Evolutionary conservation across 2,329 filamentous ascomycete species (phyloP).

Genomic region (Phialocephala subalpina): DNA sequence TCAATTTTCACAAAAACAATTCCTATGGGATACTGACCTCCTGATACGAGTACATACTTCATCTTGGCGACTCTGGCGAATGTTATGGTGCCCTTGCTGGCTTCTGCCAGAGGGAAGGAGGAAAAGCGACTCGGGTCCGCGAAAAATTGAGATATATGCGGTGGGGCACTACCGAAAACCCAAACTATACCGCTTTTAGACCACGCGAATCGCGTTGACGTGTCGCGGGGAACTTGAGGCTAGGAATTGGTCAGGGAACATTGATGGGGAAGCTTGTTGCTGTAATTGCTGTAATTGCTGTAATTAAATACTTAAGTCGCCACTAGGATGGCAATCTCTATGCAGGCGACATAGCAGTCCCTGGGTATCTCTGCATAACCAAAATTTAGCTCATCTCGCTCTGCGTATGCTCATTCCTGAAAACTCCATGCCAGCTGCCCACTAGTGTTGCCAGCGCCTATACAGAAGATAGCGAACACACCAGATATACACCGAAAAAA

Average conservation of each 20-base stretch:
- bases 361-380: slow-evolving; percentile 23
- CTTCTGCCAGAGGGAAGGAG: slow-evolving; percentile 40
- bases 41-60: slow-evolving; percentile 84
- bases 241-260: background rate
- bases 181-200: background rate
- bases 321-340: slow-evolving; percentile 12
- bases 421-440: slow-evolving; percentile 1
- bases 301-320: slow-evolving; percentile 9
- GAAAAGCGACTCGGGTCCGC: slow-evolving; percentile 21
- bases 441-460: slow-evolving; percentile 2
- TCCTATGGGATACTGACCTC: slow-evolving; percentile 57
- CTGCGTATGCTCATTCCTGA: background rate
- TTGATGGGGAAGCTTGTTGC: background rate
- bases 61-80: slow-evolving; percentile 56
- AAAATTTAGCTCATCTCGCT: background rate
- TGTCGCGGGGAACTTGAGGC: background rate
- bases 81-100: slow-evolving; percentile 38
- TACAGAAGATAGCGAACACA: background rate
- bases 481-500: slow-evolving; percentile 2
- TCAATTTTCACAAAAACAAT: slow-evolving; percentile 13
- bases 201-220: background rate
- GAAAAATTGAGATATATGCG: no score
- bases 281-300: background rate
- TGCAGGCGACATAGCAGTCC: slow-evolving; percentile 21
- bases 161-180: no score